Conservation (phyloP, 371 early-diverging fungal species). For the Saksenaea oblongispora region DNA sequence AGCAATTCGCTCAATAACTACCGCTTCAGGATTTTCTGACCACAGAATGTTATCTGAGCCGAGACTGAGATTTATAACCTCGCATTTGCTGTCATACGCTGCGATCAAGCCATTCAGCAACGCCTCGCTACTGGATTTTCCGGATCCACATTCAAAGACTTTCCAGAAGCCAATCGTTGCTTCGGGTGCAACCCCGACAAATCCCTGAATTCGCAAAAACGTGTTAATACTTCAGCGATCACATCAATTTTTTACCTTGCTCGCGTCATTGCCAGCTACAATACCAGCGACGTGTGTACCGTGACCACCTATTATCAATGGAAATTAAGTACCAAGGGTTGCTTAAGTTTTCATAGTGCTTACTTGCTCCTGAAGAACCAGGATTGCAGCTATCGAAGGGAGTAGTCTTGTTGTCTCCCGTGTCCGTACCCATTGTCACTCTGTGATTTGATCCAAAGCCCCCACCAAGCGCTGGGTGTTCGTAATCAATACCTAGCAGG, state of each 20-base stretch:
- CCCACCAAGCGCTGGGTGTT: conserved; percentile 69
- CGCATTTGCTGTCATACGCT: background rate
- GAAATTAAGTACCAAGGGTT: no score
- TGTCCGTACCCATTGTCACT: conserved; percentile 8
- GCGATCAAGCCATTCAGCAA: background rate
- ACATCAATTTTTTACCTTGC: conserved; percentile 16
- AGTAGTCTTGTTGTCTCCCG: background rate
- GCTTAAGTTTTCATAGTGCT: no score
- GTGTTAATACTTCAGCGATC: background rate
- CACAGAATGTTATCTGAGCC: background rate
- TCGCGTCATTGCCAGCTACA: conserved; percentile 54
- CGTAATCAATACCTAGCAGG: conserved; percentile 62
- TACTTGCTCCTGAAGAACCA: conserved; percentile 19
- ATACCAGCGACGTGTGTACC: conserved; percentile 73
- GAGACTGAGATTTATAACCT: background rate
- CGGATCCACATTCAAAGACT: background rate
- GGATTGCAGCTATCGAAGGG: conserved; percentile 12
- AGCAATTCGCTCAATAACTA: background rate
- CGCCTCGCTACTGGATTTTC: background rate
- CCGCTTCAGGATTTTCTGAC: background rate
- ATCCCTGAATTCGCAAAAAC: background rate
- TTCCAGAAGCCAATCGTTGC: background rate
- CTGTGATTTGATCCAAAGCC: conserved; percentile 50
- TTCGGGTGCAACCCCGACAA: background rate
- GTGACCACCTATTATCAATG: conserved; percentile 24